These are phyloP conservation scores for Aspergillus sclerotioniger DNA, from an alignment of 495 filamentous ascomycete genomes.

Conservation along the genomic window DNA sequence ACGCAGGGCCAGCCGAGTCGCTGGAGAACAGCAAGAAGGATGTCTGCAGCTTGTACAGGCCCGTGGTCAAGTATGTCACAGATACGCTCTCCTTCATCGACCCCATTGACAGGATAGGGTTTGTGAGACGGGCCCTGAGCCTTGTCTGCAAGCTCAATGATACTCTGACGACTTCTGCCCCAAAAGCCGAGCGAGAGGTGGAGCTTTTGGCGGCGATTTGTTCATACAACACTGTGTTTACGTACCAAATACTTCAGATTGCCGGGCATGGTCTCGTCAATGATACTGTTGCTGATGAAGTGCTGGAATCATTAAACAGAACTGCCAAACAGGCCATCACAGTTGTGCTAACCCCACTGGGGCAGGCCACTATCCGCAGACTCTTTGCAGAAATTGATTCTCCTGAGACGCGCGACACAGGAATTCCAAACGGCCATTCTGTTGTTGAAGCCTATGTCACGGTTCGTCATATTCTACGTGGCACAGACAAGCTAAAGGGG, in stretches of 20 bases:
- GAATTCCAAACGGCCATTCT: constrained; percentile 59
- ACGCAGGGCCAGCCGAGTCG: constrained; percentile 5
- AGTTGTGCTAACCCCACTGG: constrained; percentile 38
- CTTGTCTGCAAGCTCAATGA: constrained; percentile 31
- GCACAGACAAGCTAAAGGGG: constrained; percentile 30
- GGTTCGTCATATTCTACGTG: constrained; percentile 56
- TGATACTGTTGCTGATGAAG: constrained; percentile 20
- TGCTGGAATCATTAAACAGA: constrained; percentile 28
- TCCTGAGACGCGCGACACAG: constrained; percentile 55
- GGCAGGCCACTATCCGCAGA: constrained; percentile 51
- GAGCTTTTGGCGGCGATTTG: constrained; percentile 24
- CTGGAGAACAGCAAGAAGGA: not conserved
- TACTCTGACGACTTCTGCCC: constrained; percentile 24
- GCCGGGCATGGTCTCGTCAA: constrained; percentile 38
- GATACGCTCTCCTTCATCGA: constrained; percentile 53
- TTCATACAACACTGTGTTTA: constrained; percentile 37
- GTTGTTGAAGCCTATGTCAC: constrained; percentile 66
- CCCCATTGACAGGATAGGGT: constrained; percentile 43
- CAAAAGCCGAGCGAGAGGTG: constrained; percentile 18
- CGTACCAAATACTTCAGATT: constrained; percentile 43
- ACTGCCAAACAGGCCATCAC: constrained; percentile 34
- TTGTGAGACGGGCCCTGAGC: constrained; percentile 31
- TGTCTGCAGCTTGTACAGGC: constrained; percentile 24
- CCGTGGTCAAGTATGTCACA: constrained; percentile 48
- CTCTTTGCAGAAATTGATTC: constrained; percentile 63